Evolutionary conservation across 768 basidiomycete genomes (phyloP).

Genomic region (Pholiota conissans): DNA sequence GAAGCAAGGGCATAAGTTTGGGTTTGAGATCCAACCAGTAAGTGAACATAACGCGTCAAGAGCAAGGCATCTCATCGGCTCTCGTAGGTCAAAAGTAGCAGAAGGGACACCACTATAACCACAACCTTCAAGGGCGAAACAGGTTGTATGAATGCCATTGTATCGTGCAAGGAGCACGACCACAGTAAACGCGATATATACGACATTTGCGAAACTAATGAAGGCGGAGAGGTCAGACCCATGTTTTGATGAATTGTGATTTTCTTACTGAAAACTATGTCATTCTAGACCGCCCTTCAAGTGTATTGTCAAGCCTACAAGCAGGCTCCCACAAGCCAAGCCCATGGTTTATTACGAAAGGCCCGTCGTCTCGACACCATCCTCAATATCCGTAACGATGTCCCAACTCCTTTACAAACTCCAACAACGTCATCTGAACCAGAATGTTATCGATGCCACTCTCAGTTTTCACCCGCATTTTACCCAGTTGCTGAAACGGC

Average conservation of each 20-base stretch:
- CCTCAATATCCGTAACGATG: slow-evolving; percentile 50
- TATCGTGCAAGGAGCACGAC: slow-evolving; percentile 81
- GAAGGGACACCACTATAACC: slow-evolving; percentile 62
- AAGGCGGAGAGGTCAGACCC: slow-evolving; percentile 69
- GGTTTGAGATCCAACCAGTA: slow-evolving; percentile 89
- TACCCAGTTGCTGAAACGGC: slow-evolving; percentile 38
- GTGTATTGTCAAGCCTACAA: slow-evolving; percentile 87
- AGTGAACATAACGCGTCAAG: slow-evolving; percentile 24
- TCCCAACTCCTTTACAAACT: slow-evolving; percentile 19
- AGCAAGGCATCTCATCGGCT: background rate
- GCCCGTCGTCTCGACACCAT: slow-evolving; percentile 81
- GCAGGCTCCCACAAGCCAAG: slow-evolving; percentile 65
- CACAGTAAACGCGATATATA: slow-evolving; percentile 65
- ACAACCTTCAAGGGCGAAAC: slow-evolving; percentile 77
- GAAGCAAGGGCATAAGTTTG: slow-evolving; percentile 80
- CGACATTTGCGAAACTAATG: slow-evolving; percentile 84
- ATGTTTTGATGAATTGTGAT: background rate
- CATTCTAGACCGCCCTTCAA: slow-evolving; percentile 86
- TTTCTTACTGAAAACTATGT: slow-evolving; percentile 3
- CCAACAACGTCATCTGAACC: slow-evolving; percentile 31
- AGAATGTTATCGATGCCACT: slow-evolving; percentile 61
- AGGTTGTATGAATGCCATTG: slow-evolving; percentile 75
- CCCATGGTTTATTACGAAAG: slow-evolving; percentile 87
- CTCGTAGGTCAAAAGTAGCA: slow-evolving; percentile 71
- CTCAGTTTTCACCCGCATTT: slow-evolving; percentile 77